These are phyloP conservation scores for Phytophthora niederhauseri DNA, from an alignment of 352 stramenopile genomes.

Conservation along the genomic window DNA sequence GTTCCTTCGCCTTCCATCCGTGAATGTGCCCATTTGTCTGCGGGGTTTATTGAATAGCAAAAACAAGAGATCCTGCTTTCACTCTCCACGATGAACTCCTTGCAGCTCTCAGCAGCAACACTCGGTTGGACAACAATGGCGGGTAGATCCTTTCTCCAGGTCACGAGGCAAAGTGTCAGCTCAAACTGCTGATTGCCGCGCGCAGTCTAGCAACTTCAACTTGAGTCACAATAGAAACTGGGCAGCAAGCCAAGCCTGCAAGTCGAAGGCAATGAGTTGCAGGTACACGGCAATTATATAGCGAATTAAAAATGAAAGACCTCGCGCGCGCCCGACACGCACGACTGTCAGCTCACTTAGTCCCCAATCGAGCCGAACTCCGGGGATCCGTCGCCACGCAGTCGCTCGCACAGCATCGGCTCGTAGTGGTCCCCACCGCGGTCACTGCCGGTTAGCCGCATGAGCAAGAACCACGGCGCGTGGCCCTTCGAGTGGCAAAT, in stretches of 20 bases:
- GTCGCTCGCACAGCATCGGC: slow-evolving; percentile 84
- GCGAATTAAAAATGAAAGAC: slow-evolving; percentile 35
- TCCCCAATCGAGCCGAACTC: slow-evolving; percentile 89
- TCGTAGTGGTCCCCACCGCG: slow-evolving; percentile 90
- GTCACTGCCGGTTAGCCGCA: slow-evolving; percentile 86
- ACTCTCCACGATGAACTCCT: not conserved
- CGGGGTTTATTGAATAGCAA: slow-evolving; percentile 11
- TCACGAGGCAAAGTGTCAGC: too few relatives aligned
- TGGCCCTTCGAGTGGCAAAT: slow-evolving; percentile 78
- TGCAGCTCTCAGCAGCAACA: not conserved
- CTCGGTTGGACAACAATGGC: too few relatives aligned
- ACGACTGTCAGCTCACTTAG: slow-evolving; percentile 26
- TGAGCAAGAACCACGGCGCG: slow-evolving; percentile 87
- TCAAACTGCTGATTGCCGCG: too few relatives aligned
- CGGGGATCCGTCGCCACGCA: slow-evolving; percentile 81
- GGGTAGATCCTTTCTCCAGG: too few relatives aligned
- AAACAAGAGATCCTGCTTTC: slow-evolving; percentile 4
- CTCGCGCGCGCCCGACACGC: slow-evolving; percentile 2
- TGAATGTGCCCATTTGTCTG: slow-evolving; percentile 8
- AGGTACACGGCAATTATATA: slow-evolving; percentile 31
- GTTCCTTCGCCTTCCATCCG: slow-evolving; percentile 10
- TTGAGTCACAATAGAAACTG: not conserved
- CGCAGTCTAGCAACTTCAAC: not conserved
- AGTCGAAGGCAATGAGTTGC: not conserved
- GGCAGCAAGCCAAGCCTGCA: not conserved